These are phyloP conservation scores for Mycena vulgaris DNA, from an alignment of 768 basidiomycete species.

Conservation along the genomic window DNA sequence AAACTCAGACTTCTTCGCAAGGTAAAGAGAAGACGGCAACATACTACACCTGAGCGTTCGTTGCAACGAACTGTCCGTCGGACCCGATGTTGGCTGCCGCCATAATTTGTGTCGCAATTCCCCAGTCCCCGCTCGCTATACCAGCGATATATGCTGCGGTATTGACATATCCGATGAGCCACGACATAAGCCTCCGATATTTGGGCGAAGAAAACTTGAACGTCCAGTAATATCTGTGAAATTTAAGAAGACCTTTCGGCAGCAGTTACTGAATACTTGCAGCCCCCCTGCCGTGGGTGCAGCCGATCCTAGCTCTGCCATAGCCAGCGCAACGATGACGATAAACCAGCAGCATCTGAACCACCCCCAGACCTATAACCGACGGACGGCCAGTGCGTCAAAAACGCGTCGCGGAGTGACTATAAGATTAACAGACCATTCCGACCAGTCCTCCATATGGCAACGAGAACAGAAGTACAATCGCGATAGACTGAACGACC, in stretches of 20 bases:
- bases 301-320: conserved; percentile 67
- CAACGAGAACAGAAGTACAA: conserved; percentile 49
- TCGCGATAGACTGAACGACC: conserved; percentile 66
- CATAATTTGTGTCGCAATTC: conserved; percentile 67
- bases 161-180: conserved; percentile 76
- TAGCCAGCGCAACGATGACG: conserved; percentile 61
- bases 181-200: conserved; percentile 70
- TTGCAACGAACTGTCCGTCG: conserved; percentile 57
- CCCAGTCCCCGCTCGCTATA: conserved; percentile 68
- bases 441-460: conserved; percentile 64
- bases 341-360: conserved; percentile 62
- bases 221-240: conserved; percentile 64
- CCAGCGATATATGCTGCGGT: conserved; percentile 63
- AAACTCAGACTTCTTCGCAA: neutral
- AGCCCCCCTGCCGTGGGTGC: conserved; percentile 67
- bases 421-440: no score
- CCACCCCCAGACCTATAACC: conserved; percentile 62
- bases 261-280: conserved; percentile 4
- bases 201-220: conserved; percentile 65
- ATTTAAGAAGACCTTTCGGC: conserved; percentile 50
- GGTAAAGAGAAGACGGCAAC: conserved; percentile 34
- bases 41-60: conserved; percentile 40
- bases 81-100: conserved; percentile 59
- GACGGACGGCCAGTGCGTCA: no score
- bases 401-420: no score